phyloP scores from a whole-genome alignment of 164 flowering plant species.

The Saururus chinensis region DNA sequence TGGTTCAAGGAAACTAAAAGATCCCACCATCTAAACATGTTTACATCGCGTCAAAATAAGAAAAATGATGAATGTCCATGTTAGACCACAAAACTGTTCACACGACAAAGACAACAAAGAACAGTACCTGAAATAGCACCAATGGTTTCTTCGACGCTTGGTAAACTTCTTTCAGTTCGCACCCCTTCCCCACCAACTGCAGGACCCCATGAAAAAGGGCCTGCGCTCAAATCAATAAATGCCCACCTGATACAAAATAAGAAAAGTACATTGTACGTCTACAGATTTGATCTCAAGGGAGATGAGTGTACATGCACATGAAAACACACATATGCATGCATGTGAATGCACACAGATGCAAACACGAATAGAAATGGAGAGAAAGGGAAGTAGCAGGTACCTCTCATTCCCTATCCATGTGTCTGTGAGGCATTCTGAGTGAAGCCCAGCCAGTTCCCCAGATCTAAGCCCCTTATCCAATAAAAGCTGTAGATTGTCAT shows the following conservation, averaged over 20 bases:
- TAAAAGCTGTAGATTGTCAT: slow-evolving; percentile 56
- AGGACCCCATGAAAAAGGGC: slow-evolving; percentile 99
- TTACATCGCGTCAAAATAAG: not conserved
- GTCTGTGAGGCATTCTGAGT: slow-evolving; percentile 89
- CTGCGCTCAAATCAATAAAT: slow-evolving; percentile 90
- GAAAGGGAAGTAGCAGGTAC: slow-evolving; percentile 17
- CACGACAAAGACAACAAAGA: not conserved
- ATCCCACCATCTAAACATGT: too few species aligned
- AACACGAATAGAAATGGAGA: slow-evolving; percentile 10
- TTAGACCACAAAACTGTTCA: not conserved
- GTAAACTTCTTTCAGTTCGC: slow-evolving; percentile 79
- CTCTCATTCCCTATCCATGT: slow-evolving; percentile 88
- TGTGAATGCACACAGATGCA: not conserved
- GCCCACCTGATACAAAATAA: slow-evolving; percentile 66
- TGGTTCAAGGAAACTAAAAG: too few species aligned
- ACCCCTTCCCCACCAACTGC: slow-evolving; percentile 99
- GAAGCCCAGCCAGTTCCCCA: slow-evolving; percentile 60
- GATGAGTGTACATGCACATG: not conserved
- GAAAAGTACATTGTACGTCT: slow-evolving; percentile 1
- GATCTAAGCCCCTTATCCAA: slow-evolving; percentile 56
- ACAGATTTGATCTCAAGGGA: not conserved
- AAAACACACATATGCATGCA: not conserved
- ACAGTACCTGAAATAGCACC: slow-evolving; percentile 79
- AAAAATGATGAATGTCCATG: not conserved
- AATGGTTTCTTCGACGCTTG: slow-evolving; percentile 81